Evolutionary conservation across 2,329 filamentous ascomycete genomes (phyloP), one percentile per base, ranked within the genome.

Genomic region (Neofusicoccum laricinum): DNA sequence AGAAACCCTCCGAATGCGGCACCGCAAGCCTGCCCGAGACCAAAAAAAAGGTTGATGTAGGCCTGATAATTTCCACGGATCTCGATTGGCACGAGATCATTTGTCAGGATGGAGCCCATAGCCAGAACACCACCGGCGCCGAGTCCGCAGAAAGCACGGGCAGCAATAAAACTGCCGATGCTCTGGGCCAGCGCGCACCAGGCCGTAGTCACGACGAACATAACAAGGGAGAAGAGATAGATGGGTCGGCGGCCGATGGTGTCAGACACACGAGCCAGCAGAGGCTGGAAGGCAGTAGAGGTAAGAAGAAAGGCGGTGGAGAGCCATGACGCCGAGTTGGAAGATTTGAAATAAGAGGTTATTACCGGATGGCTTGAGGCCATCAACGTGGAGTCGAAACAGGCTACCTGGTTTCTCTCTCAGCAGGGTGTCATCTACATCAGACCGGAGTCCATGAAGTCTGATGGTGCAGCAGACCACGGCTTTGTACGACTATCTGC

Each of bases 301-400:
- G 91, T 92, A 41, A 95, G 81, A 40, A 94, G 77, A 68, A 93
- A 94, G 0, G 90, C 86, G 0, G 91, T 94, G 1, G 90, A 92
- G 4, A 94, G 81, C 91, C 91, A 95, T 1, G 90, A 92, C 2
- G 91, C 91, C 51, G 87, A 87, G 74, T 94, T 92, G 36, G 90
- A 90, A 55, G 89, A 85, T 66, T 88, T 80, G 75, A 94, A 94
- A 74, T 93, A 87, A 0, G 90, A 92, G 0, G 90, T 93, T 66
- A 94, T 92, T 64, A 91, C 89, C 0, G 91, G 90, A 74, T 95
- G 91, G 46, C 85, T 89, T 2, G 90, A 92, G 4, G 90, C 90
- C 90, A 94, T 93, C 68, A 94, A 85, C 3, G 90, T 94, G 11
- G 86, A 84, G 78, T 94, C 91, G 71, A 94, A 93, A 71, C 76